Evolutionary conservation across 441 rosid genomes (phyloP).

Genomic region (Aleurites moluccanus): DNA sequence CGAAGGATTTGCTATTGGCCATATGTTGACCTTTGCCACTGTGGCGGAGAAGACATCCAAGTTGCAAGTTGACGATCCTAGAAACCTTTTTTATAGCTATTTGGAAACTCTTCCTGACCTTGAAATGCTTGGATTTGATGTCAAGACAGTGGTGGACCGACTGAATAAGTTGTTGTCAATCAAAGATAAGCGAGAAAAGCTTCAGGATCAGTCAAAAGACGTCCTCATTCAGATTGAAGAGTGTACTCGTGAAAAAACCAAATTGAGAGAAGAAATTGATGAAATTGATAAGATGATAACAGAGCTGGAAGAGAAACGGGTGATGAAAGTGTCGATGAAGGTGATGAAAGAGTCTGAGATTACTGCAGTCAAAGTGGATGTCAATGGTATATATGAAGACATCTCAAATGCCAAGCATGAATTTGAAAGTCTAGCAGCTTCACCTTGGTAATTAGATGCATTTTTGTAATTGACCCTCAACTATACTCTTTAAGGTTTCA

Average conservation of each 20-base stretch:
- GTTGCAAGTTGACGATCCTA: constrained; percentile 4
- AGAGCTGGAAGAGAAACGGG: not conserved
- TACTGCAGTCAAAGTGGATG: not conserved
- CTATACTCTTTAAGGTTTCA: too few species aligned
- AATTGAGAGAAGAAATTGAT: constrained; percentile 6
- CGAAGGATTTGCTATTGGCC: constrained; percentile 13
- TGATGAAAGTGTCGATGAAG: constrained; percentile 2
- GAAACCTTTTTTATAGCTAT: not conserved
- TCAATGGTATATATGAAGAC: not conserved
- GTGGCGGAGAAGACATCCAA: constrained; percentile 17
- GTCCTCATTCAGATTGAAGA: not conserved
- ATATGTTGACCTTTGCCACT: constrained; percentile 14
- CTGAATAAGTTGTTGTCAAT: not conserved
- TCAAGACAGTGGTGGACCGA: not conserved
- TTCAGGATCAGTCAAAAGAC: not conserved
- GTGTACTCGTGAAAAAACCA: not conserved
- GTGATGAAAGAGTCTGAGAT: constrained; percentile 11
- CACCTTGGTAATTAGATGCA: not conserved
- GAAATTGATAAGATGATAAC: not conserved
- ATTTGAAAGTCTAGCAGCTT: constrained; percentile 2
- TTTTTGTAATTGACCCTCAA: not conserved
- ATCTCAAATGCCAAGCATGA: not conserved
- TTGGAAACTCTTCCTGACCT: constrained; percentile 18
- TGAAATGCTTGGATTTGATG: constrained; percentile 20
- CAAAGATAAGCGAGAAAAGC: constrained; percentile 8